phyloP scores from a whole-genome alignment of 495 filamentous ascomycete species.

The Talaromyces thailandensis region DNA sequence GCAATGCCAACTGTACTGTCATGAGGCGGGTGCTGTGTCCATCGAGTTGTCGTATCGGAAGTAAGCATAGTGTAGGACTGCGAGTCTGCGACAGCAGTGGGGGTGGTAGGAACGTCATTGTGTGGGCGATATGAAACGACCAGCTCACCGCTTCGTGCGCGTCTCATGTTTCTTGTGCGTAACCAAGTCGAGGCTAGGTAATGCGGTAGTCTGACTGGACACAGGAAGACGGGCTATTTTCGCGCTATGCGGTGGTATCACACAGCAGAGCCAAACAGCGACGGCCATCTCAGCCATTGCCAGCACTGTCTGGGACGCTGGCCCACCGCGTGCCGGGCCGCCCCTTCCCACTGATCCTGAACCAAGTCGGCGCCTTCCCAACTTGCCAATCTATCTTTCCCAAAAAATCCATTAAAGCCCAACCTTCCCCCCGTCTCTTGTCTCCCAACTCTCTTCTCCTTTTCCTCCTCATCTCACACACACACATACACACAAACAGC shows the following conservation, averaged over 20 bases:
- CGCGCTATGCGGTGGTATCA: neutral
- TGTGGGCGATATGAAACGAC: slow-evolving; percentile 1
- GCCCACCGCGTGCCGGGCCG: slow-evolving; percentile 7
- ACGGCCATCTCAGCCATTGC: neutral
- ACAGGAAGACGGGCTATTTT: neutral
- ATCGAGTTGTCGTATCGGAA: neutral
- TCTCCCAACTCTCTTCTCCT: neutral
- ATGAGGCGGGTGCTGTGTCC: neutral
- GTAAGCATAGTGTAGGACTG: neutral
- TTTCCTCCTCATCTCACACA: neutral
- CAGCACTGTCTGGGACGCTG: neutral
- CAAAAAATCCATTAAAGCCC: slow-evolving; percentile 2
- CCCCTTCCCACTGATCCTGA: slow-evolving; percentile 1
- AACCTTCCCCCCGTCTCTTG: slow-evolving; percentile 6
- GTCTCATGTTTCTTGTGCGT: neutral
- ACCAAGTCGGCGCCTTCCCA: neutral
- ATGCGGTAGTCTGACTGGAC: neutral
- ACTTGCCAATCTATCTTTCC: neutral
- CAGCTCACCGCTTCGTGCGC: slow-evolving; percentile 1
- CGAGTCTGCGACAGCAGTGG: neutral
- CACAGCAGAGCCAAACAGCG: neutral
- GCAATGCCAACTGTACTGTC: slow-evolving; percentile 5
- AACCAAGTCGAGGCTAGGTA: neutral
- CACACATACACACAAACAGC: neutral
- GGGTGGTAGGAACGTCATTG: neutral